Conservation (phyloP, 208 protist species). For the Porcisia hertigi region DNA sequence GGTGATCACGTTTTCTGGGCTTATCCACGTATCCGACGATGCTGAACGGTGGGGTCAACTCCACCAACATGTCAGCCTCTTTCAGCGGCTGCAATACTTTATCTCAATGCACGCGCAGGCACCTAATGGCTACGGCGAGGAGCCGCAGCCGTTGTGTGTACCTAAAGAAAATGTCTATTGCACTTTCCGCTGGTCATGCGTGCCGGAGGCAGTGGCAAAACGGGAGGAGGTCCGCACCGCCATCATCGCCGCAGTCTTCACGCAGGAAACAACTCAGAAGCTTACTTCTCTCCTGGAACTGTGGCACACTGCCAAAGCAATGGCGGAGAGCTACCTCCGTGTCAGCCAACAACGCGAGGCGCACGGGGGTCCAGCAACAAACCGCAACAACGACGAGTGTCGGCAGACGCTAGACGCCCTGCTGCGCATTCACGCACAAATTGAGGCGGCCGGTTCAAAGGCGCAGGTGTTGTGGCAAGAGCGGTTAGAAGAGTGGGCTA, state of each 20-base stretch:
- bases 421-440: conserved; percentile 50
- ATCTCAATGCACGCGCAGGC: conserved; percentile 25
- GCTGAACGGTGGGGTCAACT: conserved; percentile 38
- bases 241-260: conserved; percentile 61
- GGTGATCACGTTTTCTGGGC: conserved; percentile 53
- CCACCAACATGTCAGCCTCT: conserved; percentile 41
- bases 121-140: neutral
- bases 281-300: conserved; percentile 53
- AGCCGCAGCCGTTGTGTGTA: neutral
- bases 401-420: conserved; percentile 61
- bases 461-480: conserved; percentile 42
- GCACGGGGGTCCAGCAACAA: conserved; percentile 9
- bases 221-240: conserved; percentile 45
- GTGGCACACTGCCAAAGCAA: conserved; percentile 58
- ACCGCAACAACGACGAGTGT: conserved; percentile 19
- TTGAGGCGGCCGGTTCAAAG: conserved; percentile 35
- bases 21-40: conserved; percentile 47
- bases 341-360: conserved; percentile 28
- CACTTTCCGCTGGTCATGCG: conserved; percentile 43
- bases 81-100: conserved; percentile 63
- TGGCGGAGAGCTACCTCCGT: conserved; percentile 65
- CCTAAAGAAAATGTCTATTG: conserved; percentile 20
- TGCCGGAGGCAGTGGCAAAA: conserved; percentile 43
- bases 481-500: conserved; percentile 35
- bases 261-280: conserved; percentile 34